These are phyloP conservation scores for Nicotiana obtusifolia DNA, from an alignment of 257 asterid genomes.

Conservation along the genomic window DNA sequence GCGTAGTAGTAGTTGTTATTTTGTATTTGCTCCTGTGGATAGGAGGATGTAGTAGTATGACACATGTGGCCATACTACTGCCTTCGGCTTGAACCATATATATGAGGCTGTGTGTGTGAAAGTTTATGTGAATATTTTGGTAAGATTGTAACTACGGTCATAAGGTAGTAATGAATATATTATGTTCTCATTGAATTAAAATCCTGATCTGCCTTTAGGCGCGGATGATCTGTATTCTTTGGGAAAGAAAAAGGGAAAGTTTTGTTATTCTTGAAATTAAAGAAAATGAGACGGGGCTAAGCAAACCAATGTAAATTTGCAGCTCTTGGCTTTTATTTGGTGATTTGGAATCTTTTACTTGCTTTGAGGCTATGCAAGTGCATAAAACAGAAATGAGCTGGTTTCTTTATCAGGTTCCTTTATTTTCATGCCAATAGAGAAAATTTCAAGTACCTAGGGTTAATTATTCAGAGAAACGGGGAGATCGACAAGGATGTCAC, in stretches of 20 bases:
- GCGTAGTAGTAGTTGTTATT: background rate
- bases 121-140: background rate
- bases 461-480: too few species aligned
- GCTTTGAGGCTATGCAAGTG: constrained; percentile 59
- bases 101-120: background rate
- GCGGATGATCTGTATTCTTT: background rate
- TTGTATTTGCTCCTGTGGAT: background rate
- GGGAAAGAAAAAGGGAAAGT: background rate
- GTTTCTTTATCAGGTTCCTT: constrained; percentile 16
- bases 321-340: constrained; percentile 23
- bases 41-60: background rate
- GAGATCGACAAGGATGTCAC: too few species aligned
- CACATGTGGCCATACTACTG: background rate
- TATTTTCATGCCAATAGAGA: constrained; percentile 24
- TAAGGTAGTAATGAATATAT: background rate
- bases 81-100: background rate
- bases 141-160: background rate
- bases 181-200: background rate
- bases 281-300: background rate
- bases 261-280: background rate
- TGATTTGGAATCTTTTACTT: constrained; percentile 48
- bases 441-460: too few species aligned
- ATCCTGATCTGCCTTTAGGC: background rate
- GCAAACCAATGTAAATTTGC: constrained; percentile 2
- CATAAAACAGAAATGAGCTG: background rate